Evolutionary conservation across 106 monocot species (phyloP).

Genomic region (Allium cepa): DNA sequence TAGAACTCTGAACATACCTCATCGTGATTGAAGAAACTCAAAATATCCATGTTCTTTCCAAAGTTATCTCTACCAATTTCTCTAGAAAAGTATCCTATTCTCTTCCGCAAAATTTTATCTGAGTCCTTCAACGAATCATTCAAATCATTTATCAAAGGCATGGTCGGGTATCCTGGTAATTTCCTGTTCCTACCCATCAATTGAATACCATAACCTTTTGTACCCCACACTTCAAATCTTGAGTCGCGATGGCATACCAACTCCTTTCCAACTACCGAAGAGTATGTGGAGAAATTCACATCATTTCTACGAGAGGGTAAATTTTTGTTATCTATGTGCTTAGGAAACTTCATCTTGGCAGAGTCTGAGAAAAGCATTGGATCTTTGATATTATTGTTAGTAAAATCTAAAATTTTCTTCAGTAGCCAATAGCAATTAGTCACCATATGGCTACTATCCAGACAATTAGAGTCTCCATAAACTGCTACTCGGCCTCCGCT

Average conservation of each 20-base stretch:
- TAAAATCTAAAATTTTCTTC: conserved; percentile 82
- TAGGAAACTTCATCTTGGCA: conserved; percentile 41
- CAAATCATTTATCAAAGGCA: conserved; percentile 15
- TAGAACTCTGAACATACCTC: conserved; percentile 39
- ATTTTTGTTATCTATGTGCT: conserved; percentile 32
- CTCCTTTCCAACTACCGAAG: conserved; percentile 68
- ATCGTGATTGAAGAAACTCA: conserved; percentile 49
- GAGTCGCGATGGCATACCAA: conserved; percentile 77
- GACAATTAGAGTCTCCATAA: conserved; percentile 98
- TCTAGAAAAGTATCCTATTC: conserved; percentile 13
- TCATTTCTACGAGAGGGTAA: conserved; percentile 77
- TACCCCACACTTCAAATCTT: conserved; percentile 88
- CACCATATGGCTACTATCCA: conserved; percentile 99
- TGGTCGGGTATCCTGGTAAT: conserved; percentile 55
- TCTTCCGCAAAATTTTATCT: conserved; percentile 14
- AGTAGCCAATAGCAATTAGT: conserved; percentile 93
- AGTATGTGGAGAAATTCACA: conserved; percentile 85
- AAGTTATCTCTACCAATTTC: conserved; percentile 17
- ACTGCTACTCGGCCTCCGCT: conserved; percentile 70
- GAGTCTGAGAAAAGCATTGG: conserved; percentile 70
- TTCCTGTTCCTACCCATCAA: conserved; percentile 52
- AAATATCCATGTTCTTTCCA: conserved; percentile 46
- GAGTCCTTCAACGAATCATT: conserved; percentile 19
- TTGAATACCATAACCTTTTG: conserved; percentile 64
- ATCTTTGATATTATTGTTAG: conserved; percentile 58